These are phyloP conservation scores for Hypsizygus ulmarius DNA, from an alignment of 1,284 basidiomycete genomes.

Conservation along the genomic window DNA sequence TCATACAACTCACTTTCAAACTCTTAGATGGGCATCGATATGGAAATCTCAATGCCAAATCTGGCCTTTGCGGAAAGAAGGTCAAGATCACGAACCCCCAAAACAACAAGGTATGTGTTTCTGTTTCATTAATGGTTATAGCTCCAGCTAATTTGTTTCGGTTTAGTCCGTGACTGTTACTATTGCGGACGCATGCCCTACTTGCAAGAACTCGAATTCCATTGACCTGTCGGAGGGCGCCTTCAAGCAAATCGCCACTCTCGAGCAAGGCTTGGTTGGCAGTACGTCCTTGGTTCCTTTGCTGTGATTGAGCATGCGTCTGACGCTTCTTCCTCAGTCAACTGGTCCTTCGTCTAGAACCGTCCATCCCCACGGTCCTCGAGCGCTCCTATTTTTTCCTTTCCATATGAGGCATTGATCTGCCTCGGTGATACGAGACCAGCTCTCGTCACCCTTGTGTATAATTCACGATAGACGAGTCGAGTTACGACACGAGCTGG, in stretches of 20 bases:
- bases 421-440: slow-evolving; percentile 14
- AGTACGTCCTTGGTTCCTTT: slow-evolving; percentile 43
- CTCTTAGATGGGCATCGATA: slow-evolving; percentile 47
- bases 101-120: slow-evolving; percentile 42
- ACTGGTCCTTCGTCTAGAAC: slow-evolving; percentile 44
- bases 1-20: neutral
- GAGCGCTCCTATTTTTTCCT: slow-evolving; percentile 15
- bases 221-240: slow-evolving; percentile 82
- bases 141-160: slow-evolving; percentile 2
- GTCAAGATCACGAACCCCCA: slow-evolving; percentile 63
- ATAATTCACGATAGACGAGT: slow-evolving; percentile 15
- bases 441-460: slow-evolving; percentile 7
- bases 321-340: slow-evolving; percentile 33
- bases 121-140: neutral
- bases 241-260: slow-evolving; percentile 61
- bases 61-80: slow-evolving; percentile 61
- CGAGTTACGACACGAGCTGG: slow-evolving; percentile 16
- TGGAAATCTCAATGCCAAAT: slow-evolving; percentile 45
- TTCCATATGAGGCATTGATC: slow-evolving; percentile 9
- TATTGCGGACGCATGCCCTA: slow-evolving; percentile 84
- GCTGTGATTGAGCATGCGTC: slow-evolving; percentile 4
- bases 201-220: slow-evolving; percentile 62
- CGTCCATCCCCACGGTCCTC: neutral
- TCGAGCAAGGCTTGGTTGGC: slow-evolving; percentile 55
- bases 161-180: slow-evolving; percentile 52